Conservation (phyloP, 208 protist species). For the Crithidia expoeki region DNA sequence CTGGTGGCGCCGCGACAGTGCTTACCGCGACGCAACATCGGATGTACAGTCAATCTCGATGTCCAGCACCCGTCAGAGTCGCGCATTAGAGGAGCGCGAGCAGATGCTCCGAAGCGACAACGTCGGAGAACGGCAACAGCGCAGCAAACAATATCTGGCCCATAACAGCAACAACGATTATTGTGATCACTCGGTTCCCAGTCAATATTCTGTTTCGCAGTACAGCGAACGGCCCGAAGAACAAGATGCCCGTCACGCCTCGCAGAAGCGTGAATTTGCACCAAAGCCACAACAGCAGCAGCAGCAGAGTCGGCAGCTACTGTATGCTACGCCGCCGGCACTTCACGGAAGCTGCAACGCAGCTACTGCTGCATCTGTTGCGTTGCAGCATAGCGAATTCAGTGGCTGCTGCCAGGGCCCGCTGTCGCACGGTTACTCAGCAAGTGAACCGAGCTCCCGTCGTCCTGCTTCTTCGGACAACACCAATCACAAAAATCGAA, state of each 20-base stretch:
- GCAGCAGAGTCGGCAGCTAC: not conserved
- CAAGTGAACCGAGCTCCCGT: slow-evolving; percentile 6
- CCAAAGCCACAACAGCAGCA: slow-evolving; percentile 8
- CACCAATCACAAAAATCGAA: not conserved
- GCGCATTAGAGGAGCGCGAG: not conserved
- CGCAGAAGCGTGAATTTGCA: not conserved
- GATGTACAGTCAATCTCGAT: slow-evolving; percentile 3
- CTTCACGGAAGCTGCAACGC: not conserved
- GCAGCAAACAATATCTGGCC: not conserved
- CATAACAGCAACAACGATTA: too few relatives aligned
- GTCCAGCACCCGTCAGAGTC: slow-evolving; percentile 8
- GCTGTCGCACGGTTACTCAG: not conserved
- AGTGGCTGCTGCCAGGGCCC: not conserved
- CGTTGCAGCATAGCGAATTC: not conserved
- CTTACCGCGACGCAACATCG: not conserved
- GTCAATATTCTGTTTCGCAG: not conserved
- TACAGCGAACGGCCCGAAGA: not conserved
- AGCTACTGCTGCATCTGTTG: not conserved
- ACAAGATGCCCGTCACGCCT: not conserved
- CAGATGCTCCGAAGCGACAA: not conserved
- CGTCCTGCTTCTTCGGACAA: not conserved
- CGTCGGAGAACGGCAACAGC: not conserved
- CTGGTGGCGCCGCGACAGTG: not conserved
- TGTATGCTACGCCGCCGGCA: not conserved
- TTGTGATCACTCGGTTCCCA: not conserved